A percentile compares a stretch with the other conserved stretches of the same genome.
phyloP scores from a whole-genome alignment of 805 yeast genomes.

The Wickerhamiella occidentalis region DNA sequence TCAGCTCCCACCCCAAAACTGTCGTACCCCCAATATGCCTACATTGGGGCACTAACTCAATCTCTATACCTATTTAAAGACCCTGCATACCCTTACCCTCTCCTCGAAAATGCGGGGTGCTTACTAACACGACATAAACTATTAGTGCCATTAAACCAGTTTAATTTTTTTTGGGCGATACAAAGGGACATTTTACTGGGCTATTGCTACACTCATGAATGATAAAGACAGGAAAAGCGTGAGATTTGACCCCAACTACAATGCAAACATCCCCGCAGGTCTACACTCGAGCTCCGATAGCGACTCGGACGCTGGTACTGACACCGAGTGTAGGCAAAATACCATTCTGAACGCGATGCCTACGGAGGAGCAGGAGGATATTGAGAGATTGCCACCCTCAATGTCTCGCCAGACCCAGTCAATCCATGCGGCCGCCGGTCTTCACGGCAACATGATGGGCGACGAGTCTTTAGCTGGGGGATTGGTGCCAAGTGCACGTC shows the following conservation, averaged over 20 bases:
- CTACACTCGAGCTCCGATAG: background rate
- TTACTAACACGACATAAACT: background rate
- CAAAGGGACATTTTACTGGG: no score
- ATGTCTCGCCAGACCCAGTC: background rate
- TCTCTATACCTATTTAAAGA: no score
- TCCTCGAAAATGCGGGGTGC: background rate
- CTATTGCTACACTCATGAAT: background rate
- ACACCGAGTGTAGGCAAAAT: background rate
- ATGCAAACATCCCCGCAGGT: background rate
- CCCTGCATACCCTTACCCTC: no score
- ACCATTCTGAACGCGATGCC: background rate
- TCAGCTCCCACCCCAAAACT: no score
- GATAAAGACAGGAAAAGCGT: background rate
- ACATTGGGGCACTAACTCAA: no score
- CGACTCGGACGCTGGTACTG: background rate
- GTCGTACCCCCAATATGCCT: no score
- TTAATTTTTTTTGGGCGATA: no score
- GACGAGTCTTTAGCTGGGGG: conserved; percentile 4
- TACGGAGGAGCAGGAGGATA: background rate
- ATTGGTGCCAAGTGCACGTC: conserved; percentile 2
- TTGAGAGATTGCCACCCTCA: background rate
- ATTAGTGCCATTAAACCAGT: background rate
- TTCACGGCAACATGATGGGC: background rate
- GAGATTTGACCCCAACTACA: background rate
- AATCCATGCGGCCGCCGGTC: background rate